Evolutionary conservation across 768 basidiomycete species (phyloP), one percentile per base, ranked within the genome.

Genomic region (Tylopilus rubrobrunneus): DNA sequence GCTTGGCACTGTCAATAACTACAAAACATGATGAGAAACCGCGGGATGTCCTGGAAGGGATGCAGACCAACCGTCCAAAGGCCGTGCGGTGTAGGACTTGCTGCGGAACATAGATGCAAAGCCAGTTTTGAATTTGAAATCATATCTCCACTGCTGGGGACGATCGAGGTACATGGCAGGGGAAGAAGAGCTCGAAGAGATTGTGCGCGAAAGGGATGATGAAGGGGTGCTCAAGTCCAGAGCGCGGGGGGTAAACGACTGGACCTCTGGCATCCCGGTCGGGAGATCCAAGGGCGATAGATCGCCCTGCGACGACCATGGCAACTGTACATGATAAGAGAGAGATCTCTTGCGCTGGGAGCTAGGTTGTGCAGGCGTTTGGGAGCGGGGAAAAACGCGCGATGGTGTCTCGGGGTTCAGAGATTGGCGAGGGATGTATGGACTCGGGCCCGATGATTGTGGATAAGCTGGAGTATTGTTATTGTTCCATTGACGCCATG

Each of bases 51-150:
- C 21, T 0, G 14, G 47, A 33, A 40, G 8, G 7, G 10, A 12
- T 10, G 33, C 6, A 0, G 36, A 64, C 68, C 55, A 17, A 70
- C 68, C 55, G 45, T 61, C 54, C 5, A 33, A 45, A 33, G 14
- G 41, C 46, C 55, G 60, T 25, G 52, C n/a, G 14, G 43, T 51
- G 39, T 49, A 62, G 19, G 67, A 56, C 48, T 45, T 59, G 19
- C 46, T 52, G 33, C 69, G 67, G 50, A 69, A 66, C 56, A 70
- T 56, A 47, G 66, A 68, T 8, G 69, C 57, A 49, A 70, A 57
- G 1, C 62, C 61, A 10, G 66, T 68, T 21, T 65, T 69, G 51
- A 71, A 70, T 49, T 59, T 71, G 55, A 71, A 69, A 56, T 66
- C 70, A 12, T 56, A 51, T 48, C 68, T 62, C 68, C 70, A 70